These are phyloP conservation scores for Pichia gijzeniarum DNA, from an alignment of 805 yeast species.

Conservation along the genomic window DNA sequence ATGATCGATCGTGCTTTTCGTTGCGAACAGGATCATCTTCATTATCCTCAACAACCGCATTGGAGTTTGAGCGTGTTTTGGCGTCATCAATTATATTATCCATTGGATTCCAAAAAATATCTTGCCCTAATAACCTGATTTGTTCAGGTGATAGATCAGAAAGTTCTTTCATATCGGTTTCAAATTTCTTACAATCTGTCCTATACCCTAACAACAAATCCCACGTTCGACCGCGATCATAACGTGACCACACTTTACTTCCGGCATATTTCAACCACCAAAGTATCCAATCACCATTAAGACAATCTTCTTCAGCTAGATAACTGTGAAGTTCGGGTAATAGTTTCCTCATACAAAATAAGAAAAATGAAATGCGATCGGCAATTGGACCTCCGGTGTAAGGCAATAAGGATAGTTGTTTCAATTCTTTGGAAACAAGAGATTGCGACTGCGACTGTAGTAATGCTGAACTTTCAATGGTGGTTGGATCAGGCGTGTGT, in stretches of 20 bases:
- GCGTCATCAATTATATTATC: conserved; percentile 10
- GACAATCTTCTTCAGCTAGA: conserved; percentile 71
- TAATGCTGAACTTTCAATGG: conserved; percentile 7
- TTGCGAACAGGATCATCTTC: conserved; percentile 1
- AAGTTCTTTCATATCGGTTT: conserved; percentile 22
- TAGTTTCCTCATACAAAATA: conserved; percentile 51
- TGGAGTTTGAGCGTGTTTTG: background rate
- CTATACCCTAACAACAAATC: conserved; percentile 81
- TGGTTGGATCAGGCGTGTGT: conserved; percentile 56
- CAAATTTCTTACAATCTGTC: conserved; percentile 26
- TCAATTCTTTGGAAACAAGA: conserved; percentile 19
- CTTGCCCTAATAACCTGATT: conserved; percentile 43
- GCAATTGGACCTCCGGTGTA: conserved; percentile 53
- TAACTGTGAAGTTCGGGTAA: conserved; percentile 73
- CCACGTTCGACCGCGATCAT: conserved; percentile 86
- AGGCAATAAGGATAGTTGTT: conserved; percentile 17
- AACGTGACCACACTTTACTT: conserved; percentile 72
- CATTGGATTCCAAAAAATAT: conserved; percentile 52
- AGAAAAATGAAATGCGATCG: conserved; percentile 62
- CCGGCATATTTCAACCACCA: conserved; percentile 97
- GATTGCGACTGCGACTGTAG: background rate
- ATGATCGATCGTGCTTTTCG: conserved; percentile 22
- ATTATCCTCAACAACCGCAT: background rate
- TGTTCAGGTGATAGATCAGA: conserved; percentile 19
- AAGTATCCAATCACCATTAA: conserved; percentile 81